phyloP scores from a whole-genome alignment of 495 filamentous ascomycete species.

The Ramalina intermedia region DNA sequence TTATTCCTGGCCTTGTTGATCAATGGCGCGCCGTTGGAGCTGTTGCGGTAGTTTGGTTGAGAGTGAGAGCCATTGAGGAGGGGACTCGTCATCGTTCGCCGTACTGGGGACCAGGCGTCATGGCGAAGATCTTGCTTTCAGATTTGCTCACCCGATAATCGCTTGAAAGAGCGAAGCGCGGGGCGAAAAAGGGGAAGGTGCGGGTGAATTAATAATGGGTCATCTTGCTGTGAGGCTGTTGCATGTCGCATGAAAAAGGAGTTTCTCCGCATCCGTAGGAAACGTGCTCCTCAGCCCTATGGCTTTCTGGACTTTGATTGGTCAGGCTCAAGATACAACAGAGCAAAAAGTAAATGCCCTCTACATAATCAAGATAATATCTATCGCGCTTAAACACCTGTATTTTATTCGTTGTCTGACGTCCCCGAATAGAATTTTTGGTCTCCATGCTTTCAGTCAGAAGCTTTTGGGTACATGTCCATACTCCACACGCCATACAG shows the following conservation, averaged over 20 bases:
- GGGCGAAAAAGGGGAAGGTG: too few relatives aligned
- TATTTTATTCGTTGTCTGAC: too few relatives aligned
- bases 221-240: background rate
- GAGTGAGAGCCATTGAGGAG: background rate
- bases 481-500: slow-evolving; percentile 3
- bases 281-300: background rate
- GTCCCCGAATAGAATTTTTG: background rate
- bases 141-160: too few relatives aligned
- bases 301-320: too few relatives aligned
- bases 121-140: too few relatives aligned
- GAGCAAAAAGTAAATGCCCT: too few relatives aligned
- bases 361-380: too few relatives aligned
- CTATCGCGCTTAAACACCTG: too few relatives aligned
- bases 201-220: background rate
- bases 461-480: background rate
- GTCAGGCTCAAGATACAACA: too few relatives aligned
- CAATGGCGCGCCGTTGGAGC: background rate
- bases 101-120: too few relatives aligned
- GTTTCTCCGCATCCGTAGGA: background rate
- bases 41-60: slow-evolving; percentile 4
- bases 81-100: slow-evolving; percentile 4
- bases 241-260: too few relatives aligned
- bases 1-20: slow-evolving; percentile 7
- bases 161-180: too few relatives aligned
- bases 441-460: background rate